Conservation (phyloP, 2,329 filamentous ascomycete species). For the Paraconiothyrium brasiliense region DNA sequence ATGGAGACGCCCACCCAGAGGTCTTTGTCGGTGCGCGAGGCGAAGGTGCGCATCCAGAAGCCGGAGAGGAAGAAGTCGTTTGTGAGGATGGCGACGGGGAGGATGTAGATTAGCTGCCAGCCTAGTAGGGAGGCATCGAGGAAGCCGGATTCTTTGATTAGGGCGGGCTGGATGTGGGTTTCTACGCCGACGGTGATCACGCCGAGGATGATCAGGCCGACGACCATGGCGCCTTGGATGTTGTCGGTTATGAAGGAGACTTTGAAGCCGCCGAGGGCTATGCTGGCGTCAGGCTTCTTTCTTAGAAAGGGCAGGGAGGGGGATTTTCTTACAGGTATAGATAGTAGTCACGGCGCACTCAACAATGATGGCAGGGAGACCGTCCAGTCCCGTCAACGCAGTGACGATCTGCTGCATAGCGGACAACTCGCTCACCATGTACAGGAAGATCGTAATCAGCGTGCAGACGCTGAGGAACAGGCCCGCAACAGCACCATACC, state of each 20-base stretch:
- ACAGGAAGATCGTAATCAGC: conserved; percentile 82
- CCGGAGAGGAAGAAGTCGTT: conserved; percentile 89
- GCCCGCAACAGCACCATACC: conserved; percentile 75
- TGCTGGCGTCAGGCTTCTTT: conserved; percentile 5
- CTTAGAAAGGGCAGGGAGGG: neutral
- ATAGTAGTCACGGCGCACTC: conserved; percentile 81
- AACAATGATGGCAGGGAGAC: conserved; percentile 79
- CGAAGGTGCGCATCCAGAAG: conserved; percentile 86
- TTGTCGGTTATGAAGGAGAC: conserved; percentile 88
- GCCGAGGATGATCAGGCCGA: conserved; percentile 77
- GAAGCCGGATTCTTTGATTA: conserved; percentile 74
- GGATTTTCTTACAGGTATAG: conserved; percentile 73
- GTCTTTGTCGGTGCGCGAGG: conserved; percentile 80
- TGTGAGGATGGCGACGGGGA: conserved; percentile 80
- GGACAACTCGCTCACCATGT: conserved; percentile 87
- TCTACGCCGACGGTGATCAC: conserved; percentile 80
- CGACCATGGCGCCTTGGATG: conserved; percentile 80
- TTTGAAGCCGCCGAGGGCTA: conserved; percentile 81
- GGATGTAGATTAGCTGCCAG: conserved; percentile 87
- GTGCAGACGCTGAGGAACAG: conserved; percentile 81
- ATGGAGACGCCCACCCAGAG: conserved; percentile 78
- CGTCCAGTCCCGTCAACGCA: conserved; percentile 77
- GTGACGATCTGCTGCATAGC: conserved; percentile 81
- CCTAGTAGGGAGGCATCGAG: conserved; percentile 76
- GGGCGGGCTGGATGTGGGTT: conserved; percentile 73